Conservation (phyloP, 371 early-diverging fungal species). For the Phascolomyces articulosus region DNA sequence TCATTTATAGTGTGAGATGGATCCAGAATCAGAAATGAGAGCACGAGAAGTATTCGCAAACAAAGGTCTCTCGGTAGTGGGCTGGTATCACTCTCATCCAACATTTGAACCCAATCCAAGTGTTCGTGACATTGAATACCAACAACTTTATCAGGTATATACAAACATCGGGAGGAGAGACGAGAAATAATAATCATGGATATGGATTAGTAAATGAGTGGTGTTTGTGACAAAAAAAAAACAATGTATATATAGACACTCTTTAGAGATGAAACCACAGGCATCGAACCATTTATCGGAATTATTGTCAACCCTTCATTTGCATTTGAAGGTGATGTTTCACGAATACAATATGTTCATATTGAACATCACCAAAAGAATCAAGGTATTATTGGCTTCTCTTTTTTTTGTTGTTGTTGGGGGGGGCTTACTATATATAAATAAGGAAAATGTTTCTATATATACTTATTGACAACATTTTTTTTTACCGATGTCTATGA, state of each 20-base stretch:
- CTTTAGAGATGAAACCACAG: conserved; percentile 60
- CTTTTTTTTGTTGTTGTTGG: conserved; percentile 44
- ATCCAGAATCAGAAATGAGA: conserved; percentile 78
- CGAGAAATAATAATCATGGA: too few relatives aligned
- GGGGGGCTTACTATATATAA: too few relatives aligned
- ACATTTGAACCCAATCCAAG: conserved; percentile 85
- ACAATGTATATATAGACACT: conserved; percentile 45
- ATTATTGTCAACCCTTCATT: conserved; percentile 76
- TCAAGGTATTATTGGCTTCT: conserved; percentile 19
- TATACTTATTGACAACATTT: background rate
- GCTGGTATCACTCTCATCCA: conserved; percentile 94
- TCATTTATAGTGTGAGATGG: conserved; percentile 41
- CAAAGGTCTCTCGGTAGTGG: conserved; percentile 77
- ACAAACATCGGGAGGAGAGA: too few relatives aligned
- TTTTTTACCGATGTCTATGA: background rate
- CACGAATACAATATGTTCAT: conserved; percentile 63
- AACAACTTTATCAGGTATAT: conserved; percentile 78
- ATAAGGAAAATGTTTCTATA: background rate
- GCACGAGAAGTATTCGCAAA: conserved; percentile 73
- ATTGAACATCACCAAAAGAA: conserved; percentile 48
- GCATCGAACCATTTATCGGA: conserved; percentile 83
- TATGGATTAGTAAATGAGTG: too few relatives aligned
- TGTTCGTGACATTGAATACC: conserved; percentile 83
- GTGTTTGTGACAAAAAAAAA: too few relatives aligned
- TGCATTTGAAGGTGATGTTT: conserved; percentile 39